phyloP scores from a whole-genome alignment of 2,329 filamentous ascomycete species.

The Hypoxylon sp. region DNA sequence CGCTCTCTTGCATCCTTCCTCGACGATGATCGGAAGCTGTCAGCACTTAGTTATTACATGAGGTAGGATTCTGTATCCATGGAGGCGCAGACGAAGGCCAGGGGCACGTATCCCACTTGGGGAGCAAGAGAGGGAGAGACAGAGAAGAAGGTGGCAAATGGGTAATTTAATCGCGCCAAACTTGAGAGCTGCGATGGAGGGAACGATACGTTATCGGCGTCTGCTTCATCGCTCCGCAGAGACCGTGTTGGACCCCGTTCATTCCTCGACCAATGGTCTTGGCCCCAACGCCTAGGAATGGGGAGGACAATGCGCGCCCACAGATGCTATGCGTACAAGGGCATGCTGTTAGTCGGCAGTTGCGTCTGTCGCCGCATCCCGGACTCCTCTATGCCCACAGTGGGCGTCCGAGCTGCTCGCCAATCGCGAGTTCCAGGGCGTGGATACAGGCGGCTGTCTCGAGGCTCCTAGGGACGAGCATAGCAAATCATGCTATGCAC shows the following conservation, averaged over 20 bases:
- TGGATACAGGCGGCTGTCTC: conserved; percentile 10
- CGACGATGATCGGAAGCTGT: conserved; percentile 25
- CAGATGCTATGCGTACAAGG: conserved; percentile 6
- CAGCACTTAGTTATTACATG: conserved; percentile 34
- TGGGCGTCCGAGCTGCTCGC: conserved; percentile 7
- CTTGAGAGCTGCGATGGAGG: conserved; percentile 2
- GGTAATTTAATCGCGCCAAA: conserved; percentile 24
- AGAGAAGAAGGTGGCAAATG: conserved; percentile 13
- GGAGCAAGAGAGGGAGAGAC: neutral
- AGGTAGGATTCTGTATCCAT: conserved; percentile 7
- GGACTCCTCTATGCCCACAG: conserved; percentile 2
- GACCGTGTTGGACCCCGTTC: neutral
- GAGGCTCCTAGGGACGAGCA: neutral
- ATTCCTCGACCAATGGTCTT: conserved; percentile 10
- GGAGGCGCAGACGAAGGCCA: conserved; percentile 11
- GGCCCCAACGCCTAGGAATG: conserved; percentile 4
- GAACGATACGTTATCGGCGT: neutral
- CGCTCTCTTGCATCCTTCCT: conserved; percentile 27
- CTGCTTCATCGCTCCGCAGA: conserved; percentile 6
- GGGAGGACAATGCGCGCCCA: conserved; percentile 24
- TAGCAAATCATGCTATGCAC: conserved; percentile 19
- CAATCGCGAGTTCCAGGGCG: conserved; percentile 1
- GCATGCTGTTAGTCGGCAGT: conserved; percentile 22
- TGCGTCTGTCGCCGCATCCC: conserved; percentile 8
- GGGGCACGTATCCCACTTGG: conserved; percentile 3